Percentiles rank a stretch among this genome's conserved stretches.
Conservation (phyloP, 306 rosid genomes). For the Neltuma alba region DNA sequence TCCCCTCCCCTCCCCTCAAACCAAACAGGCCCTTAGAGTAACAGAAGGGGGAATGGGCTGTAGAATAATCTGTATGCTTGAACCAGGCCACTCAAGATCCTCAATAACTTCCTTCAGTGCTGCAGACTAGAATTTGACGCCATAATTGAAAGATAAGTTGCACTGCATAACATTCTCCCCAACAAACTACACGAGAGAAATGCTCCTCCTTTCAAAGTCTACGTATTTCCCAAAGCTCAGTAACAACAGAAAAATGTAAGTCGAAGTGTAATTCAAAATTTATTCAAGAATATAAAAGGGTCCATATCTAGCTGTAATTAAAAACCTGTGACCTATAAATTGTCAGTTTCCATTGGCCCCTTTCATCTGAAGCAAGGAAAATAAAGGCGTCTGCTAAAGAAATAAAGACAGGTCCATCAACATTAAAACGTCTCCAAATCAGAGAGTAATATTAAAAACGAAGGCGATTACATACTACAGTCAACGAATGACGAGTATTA, state of each 20-base stretch:
- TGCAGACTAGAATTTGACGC: conserved; percentile 62
- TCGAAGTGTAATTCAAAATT: no score
- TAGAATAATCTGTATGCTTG: conserved; percentile 74
- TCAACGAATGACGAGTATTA: no score
- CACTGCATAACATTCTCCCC: neutral
- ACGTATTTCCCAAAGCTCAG: conserved; percentile 6
- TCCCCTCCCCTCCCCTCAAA: no score
- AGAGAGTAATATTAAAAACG: neutral
- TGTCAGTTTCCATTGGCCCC: no score
- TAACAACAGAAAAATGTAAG: neutral
- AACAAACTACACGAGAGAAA: neutral
- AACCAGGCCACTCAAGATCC: conserved; percentile 56
- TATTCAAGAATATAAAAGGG: neutral
- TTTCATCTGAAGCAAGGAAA: conserved; percentile 6
- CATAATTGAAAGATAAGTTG: conserved; percentile 32
- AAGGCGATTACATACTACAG: no score
- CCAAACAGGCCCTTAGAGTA: conserved; percentile 86
- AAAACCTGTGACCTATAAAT: neutral
- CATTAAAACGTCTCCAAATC: neutral
- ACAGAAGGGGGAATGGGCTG: conserved; percentile 80
- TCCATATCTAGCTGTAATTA: no score
- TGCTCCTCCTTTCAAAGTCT: no score
- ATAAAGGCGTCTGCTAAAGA: neutral
- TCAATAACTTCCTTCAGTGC: conserved; percentile 91
- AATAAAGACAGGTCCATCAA: neutral